phyloP scores from a whole-genome alignment of 768 basidiomycete genomes.

The Termitomyces sp. region DNA sequence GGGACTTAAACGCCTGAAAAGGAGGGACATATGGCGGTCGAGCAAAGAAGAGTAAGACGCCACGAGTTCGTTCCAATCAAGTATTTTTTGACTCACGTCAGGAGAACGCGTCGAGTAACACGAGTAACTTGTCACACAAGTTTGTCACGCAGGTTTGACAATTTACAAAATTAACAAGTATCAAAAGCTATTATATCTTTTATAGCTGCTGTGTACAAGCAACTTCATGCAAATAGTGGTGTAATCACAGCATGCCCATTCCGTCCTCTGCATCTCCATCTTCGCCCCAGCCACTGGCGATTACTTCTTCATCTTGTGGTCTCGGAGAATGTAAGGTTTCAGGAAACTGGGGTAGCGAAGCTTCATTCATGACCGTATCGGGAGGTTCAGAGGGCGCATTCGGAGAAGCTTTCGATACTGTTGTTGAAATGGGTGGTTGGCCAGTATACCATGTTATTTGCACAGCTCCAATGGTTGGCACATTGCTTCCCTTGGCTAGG shows the following conservation, averaged over 20 bases:
- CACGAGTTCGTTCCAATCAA: not conserved
- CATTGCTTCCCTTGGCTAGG: constrained; percentile 64
- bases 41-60: not conserved
- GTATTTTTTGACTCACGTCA: not conserved
- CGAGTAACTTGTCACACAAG: not conserved
- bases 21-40: constrained; percentile 9
- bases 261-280: constrained; percentile 66
- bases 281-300: constrained; percentile 73
- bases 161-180: no score
- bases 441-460: constrained; percentile 65
- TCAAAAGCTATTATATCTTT: not conserved
- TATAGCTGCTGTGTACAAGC: not conserved
- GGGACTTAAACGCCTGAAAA: constrained; percentile 10
- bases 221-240: not conserved
- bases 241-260: constrained; percentile 63
- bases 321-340: constrained; percentile 28
- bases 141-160: no score
- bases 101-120: not conserved
- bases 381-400: constrained; percentile 14
- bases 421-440: constrained; percentile 18
- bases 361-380: constrained; percentile 12
- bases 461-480: constrained; percentile 63
- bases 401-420: constrained; percentile 17
- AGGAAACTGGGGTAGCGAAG: constrained; percentile 17
- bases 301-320: constrained; percentile 55